These are phyloP conservation scores for Auricularia heimuer DNA, from an alignment of 768 basidiomycete genomes.

Conservation along the genomic window DNA sequence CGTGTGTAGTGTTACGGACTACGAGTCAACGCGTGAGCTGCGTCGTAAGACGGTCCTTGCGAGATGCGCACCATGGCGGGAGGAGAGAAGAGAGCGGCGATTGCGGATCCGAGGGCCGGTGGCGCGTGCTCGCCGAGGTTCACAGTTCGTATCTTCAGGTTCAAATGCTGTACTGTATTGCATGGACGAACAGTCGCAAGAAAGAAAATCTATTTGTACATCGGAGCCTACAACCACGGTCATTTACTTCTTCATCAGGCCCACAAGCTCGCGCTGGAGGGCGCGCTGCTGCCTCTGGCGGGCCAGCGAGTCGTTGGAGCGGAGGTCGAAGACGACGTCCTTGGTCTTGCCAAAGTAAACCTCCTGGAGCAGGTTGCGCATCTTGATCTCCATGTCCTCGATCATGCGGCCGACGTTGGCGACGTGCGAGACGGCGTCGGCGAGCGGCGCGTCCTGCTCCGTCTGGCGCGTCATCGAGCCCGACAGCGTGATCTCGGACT, in stretches of 20 bases:
- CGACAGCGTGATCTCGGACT: slow-evolving; percentile 69
- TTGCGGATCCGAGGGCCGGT: background rate
- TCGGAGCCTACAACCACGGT: background rate
- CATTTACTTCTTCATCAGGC: slow-evolving; percentile 50
- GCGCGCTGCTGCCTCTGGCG: slow-evolving; percentile 71
- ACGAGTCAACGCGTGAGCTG: background rate
- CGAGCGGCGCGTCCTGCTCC: slow-evolving; percentile 79
- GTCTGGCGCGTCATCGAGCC: slow-evolving; percentile 98
- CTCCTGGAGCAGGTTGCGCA: slow-evolving; percentile 90
- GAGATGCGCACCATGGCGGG: background rate
- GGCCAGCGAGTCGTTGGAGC: slow-evolving; percentile 80
- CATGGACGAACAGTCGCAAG: background rate
- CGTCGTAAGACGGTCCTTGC: background rate
- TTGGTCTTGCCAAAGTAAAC: slow-evolving; percentile 96
- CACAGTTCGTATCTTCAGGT: too few species aligned
- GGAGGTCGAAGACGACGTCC: slow-evolving; percentile 86
- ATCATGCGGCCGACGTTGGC: slow-evolving; percentile 91
- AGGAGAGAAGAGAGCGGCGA: background rate
- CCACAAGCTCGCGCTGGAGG: slow-evolving; percentile 83
- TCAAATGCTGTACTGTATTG: too few species aligned
- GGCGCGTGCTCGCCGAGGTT: too few species aligned
- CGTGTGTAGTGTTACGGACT: slow-evolving; percentile 95
- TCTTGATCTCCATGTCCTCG: slow-evolving; percentile 99
- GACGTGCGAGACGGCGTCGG: slow-evolving; percentile 76
- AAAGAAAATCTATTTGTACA: background rate